Evolutionary conservation across 2,329 filamentous ascomycete genomes (phyloP), one percentile per base, ranked within the genome.

Genomic region (Claviceps sp.): DNA sequence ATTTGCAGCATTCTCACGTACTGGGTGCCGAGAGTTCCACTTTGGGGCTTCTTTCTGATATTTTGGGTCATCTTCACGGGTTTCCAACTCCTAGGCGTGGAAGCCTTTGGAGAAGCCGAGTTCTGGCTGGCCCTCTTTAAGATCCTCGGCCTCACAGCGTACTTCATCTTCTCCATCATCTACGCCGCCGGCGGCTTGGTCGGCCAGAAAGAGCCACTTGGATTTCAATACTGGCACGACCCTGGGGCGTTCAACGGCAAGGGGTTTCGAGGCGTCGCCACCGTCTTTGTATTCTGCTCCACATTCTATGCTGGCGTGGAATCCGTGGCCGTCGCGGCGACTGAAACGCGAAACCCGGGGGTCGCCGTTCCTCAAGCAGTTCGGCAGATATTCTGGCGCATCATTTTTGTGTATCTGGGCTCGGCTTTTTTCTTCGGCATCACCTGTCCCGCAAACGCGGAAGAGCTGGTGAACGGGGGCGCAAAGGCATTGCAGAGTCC

Each of bases 101-200:
- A 82, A 58, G 79, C 82, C 3, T 90, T 88, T 62, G 86, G 86
- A 14, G 86, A 90, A 62, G 80, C 84, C 9, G 86, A 91, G 62
- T 88, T 89, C 61, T 89, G 85, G 84, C 77, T 89, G 52, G 82
- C 85, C 0, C 73, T 84, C 16, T 67, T 88, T 62, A 90, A 90
- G 62, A 75, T 89, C 5, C 63, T 82, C 3, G 83, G 84, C 1
- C 69, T 89, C 1, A 69, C 85, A 1, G 84, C 84, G 1, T 87
- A 85, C 65, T 86, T 86, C 64, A 70, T 89, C 57, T 87, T 88
- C 60, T 77, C 83, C 48, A 84, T 88, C 54, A 70, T 88, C 53
- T 85, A 88, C 58, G 80, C 82, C 1, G 75, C 82, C 0, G 85
- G 81, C 2, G 84, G 84, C n/a, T 64, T 84, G 11, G 68, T 75